Conservation (phyloP, 1,284 basidiomycete genomes). For the Mycosarcoma mackinlayi region DNA sequence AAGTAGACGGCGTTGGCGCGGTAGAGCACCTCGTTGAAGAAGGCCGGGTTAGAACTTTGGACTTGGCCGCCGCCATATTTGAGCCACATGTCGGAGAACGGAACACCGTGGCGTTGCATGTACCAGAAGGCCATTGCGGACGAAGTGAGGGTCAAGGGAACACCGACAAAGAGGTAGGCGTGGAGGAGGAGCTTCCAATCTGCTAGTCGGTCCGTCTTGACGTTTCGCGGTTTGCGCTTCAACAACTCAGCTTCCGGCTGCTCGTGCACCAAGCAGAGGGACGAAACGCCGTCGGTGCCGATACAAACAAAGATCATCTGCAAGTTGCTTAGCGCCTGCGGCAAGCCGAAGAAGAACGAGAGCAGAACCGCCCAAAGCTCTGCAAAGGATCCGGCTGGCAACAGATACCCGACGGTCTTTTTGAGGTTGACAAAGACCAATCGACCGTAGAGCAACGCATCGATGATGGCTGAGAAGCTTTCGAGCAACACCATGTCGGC, state of each 20-base stretch:
- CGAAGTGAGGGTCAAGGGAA: constrained; percentile 73
- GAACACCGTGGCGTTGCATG: constrained; percentile 66
- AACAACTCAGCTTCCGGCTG: constrained; percentile 74
- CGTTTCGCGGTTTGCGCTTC: constrained; percentile 71
- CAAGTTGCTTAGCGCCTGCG: constrained; percentile 72
- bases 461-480: constrained; percentile 50
- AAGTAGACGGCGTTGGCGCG: constrained; percentile 69
- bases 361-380: constrained; percentile 77
- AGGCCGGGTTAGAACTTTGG: constrained; percentile 63
- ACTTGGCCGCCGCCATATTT: constrained; percentile 71
- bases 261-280: constrained; percentile 73
- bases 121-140: constrained; percentile 70
- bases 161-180: constrained; percentile 75
- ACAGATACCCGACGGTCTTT: constrained; percentile 68
- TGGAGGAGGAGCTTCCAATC: constrained; percentile 74
- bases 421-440: constrained; percentile 79
- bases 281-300: constrained; percentile 70
- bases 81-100: constrained; percentile 70
- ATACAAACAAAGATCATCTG: constrained; percentile 70
- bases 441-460: constrained; percentile 70
- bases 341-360: constrained; percentile 71
- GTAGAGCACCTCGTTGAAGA: constrained; percentile 69
- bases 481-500: constrained; percentile 56
- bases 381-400: constrained; percentile 72
- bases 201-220: constrained; percentile 71